phyloP scores from a whole-genome alignment of 2,329 filamentous ascomycete genomes.

The Lachnellula occidentalis region DNA sequence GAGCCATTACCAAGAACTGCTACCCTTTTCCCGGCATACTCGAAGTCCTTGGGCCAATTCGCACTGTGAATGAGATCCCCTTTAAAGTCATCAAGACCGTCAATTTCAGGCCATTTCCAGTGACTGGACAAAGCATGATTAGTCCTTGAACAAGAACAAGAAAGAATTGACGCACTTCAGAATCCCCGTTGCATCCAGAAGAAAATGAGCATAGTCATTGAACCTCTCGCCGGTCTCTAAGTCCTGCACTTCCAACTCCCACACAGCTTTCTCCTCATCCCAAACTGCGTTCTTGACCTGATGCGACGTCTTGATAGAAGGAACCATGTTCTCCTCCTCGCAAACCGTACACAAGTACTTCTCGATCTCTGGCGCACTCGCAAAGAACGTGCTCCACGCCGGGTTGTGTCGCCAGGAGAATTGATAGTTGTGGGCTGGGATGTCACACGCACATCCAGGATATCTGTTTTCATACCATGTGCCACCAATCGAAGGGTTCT shows the following conservation, averaged over 20 bases:
- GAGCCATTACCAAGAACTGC: constrained; percentile 48
- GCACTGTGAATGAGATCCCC: constrained; percentile 55
- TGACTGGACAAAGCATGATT: constrained; percentile 25
- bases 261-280: constrained; percentile 9
- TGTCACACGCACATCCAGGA: constrained; percentile 51
- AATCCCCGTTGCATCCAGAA: constrained; percentile 43
- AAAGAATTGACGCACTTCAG: constrained; percentile 1
- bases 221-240: constrained; percentile 34
- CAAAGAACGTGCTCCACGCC: constrained; percentile 54
- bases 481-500: constrained; percentile 49
- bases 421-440: constrained; percentile 54
- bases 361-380: constrained; percentile 49
- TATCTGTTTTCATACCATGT: constrained; percentile 57
- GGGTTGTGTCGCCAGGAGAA: constrained; percentile 56
- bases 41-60: constrained; percentile 50
- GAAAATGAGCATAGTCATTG: constrained; percentile 41
- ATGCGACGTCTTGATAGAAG: constrained; percentile 35
- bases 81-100: constrained; percentile 41
- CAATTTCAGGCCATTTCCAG: constrained; percentile 58
- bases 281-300: constrained; percentile 33
- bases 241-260: constrained; percentile 10
- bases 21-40: constrained; percentile 41
- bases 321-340: constrained; percentile 45
- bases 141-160: background rate
- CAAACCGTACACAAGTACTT: constrained; percentile 45